These are phyloP conservation scores for Penicillium nucicola DNA, from an alignment of 495 filamentous ascomycete species.

Conservation along the genomic window DNA sequence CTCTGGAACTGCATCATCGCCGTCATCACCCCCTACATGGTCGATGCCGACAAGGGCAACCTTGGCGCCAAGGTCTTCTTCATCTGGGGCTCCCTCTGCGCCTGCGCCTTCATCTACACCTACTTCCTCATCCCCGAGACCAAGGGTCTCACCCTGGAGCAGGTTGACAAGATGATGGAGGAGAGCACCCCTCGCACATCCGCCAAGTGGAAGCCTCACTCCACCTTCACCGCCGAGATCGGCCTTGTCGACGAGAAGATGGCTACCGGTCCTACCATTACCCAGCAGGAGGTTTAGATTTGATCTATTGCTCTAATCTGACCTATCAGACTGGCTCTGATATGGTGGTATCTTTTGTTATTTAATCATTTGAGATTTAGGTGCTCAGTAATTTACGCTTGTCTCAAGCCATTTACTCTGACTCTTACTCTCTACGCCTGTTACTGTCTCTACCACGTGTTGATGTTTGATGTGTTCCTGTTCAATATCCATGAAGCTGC, in stretches of 20 bases:
- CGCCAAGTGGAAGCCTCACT: slow-evolving; percentile 69
- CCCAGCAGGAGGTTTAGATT: slow-evolving; percentile 31
- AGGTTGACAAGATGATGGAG: slow-evolving; percentile 89
- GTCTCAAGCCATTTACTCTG: neutral
- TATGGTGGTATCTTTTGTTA: neutral
- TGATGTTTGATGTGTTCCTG: slow-evolving; percentile 13
- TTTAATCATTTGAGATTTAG: slow-evolving; percentile 2
- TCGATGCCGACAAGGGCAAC: slow-evolving; percentile 62
- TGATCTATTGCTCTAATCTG: no score
- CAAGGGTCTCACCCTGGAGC: slow-evolving; percentile 83
- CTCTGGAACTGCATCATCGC: slow-evolving; percentile 76
- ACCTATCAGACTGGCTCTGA: neutral
- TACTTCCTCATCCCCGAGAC: slow-evolving; percentile 84
- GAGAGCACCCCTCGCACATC: slow-evolving; percentile 75
- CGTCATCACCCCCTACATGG: slow-evolving; percentile 80
- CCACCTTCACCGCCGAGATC: slow-evolving; percentile 69
- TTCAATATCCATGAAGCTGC: slow-evolving; percentile 4
- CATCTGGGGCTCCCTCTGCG: slow-evolving; percentile 75
- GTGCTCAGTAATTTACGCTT: neutral
- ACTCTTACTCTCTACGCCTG: no score
- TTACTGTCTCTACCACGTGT: slow-evolving; percentile 5
- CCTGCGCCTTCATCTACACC: slow-evolving; percentile 62
- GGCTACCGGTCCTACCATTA: slow-evolving; percentile 26
- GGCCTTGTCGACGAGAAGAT: slow-evolving; percentile 47
- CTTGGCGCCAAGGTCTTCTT: slow-evolving; percentile 80